These are phyloP conservation scores for Flagelloscypha sp. DNA, from an alignment of 768 basidiomycete genomes.

Conservation along the genomic window DNA sequence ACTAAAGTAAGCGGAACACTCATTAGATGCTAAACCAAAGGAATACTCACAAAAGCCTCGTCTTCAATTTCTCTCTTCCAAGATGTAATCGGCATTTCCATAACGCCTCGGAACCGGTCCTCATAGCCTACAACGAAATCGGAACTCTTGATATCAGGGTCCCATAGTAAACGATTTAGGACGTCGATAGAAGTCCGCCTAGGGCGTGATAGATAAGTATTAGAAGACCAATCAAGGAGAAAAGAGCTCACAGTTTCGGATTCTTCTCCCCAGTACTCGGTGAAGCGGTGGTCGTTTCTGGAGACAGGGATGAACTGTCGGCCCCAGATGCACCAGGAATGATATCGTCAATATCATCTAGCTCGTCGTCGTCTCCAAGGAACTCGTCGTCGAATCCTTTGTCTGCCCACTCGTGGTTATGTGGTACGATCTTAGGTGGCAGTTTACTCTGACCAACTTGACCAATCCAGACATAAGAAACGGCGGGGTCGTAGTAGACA, in stretches of 20 bases:
- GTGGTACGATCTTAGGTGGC: constrained; percentile 2
- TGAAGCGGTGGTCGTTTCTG: constrained; percentile 2
- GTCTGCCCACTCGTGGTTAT: constrained; percentile 11
- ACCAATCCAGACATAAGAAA: constrained; percentile 6
- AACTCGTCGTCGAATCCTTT: constrained; percentile 10
- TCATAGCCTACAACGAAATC: constrained; percentile 16
- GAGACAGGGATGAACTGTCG: neutral
- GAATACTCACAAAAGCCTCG: constrained; percentile 15
- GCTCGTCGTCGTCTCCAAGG: constrained; percentile 7
- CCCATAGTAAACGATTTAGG: constrained; percentile 17
- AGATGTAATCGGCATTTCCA: constrained; percentile 10
- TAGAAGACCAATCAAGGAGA: too few species aligned
- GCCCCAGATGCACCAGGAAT: neutral
- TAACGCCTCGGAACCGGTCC: constrained; percentile 16
- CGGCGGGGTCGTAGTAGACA: constrained; percentile 11
- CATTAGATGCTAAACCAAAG: neutral
- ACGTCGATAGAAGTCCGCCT: constrained; percentile 14
- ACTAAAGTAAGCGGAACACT: neutral
- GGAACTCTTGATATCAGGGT: constrained; percentile 9
- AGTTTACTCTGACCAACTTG: neutral
- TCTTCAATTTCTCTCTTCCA: constrained; percentile 18
- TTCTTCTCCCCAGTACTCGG: constrained; percentile 8
- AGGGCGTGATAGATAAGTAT: too few species aligned
- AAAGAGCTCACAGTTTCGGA: too few species aligned
- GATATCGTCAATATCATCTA: constrained; percentile 4